These are phyloP conservation scores for Neonectria coccinea DNA, from an alignment of 2,329 filamentous ascomycete genomes.

Conservation along the genomic window DNA sequence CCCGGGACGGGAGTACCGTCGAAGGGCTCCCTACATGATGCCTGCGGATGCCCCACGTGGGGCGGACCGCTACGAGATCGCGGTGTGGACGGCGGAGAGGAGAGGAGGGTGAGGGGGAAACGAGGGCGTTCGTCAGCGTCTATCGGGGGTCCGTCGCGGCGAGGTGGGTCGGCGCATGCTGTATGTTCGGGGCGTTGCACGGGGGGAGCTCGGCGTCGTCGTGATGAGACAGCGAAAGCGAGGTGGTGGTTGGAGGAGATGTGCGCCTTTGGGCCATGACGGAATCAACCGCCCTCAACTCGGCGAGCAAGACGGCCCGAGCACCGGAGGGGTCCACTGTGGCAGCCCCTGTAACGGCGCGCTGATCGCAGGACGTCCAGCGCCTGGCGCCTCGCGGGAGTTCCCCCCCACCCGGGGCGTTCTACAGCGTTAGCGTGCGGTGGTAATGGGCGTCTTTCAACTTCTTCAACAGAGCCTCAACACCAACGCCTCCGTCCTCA, in stretches of 20 bases:
- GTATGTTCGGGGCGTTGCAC: constrained; percentile 20
- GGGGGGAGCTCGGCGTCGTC: constrained; percentile 4
- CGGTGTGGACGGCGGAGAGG: constrained; percentile 21
- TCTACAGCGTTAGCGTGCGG: constrained; percentile 2
- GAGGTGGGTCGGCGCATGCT: constrained; percentile 39
- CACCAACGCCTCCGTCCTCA: not conserved
- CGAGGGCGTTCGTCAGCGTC: constrained; percentile 34
- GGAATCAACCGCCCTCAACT: constrained; percentile 42
- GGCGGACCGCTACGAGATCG: constrained; percentile 38
- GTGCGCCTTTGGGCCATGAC: constrained; percentile 35
- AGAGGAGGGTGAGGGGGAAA: constrained; percentile 6
- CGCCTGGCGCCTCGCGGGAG: not conserved
- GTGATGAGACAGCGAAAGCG: not conserved
- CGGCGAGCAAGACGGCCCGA: constrained; percentile 46
- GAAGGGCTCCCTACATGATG: constrained; percentile 44
- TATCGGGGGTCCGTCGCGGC: constrained; percentile 34
- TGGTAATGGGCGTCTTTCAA: not conserved
- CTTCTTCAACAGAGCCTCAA: constrained; percentile 11
- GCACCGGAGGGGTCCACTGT: constrained; percentile 7
- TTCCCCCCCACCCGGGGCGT: not conserved
- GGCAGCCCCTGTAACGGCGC: not conserved
- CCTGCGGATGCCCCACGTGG: constrained; percentile 46
- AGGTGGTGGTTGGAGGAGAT: constrained; percentile 6
- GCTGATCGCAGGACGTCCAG: not conserved
- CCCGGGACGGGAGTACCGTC: constrained; percentile 1